phyloP scores from a whole-genome alignment of 768 basidiomycete species.

The Suillus variegatus region DNA sequence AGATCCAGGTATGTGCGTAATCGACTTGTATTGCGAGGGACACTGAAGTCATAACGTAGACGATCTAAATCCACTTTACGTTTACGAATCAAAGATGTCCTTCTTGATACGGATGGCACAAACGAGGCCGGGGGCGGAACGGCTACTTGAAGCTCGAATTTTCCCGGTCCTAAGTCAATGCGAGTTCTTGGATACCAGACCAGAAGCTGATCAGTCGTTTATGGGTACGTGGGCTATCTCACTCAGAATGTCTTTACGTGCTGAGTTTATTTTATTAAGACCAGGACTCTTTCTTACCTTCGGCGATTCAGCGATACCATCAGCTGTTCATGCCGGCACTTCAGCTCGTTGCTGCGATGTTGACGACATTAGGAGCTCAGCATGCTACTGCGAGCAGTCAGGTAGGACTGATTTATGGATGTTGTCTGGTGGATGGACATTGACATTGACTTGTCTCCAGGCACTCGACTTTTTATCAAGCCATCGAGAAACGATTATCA shows the following conservation, averaged over 20 bases:
- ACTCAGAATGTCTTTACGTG: neutral
- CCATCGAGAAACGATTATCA: constrained; percentile 83
- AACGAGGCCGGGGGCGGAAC: constrained; percentile 81
- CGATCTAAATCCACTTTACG: constrained; percentile 87
- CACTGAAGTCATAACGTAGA: constrained; percentile 46
- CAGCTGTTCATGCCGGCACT: constrained; percentile 86
- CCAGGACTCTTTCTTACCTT: constrained; percentile 83
- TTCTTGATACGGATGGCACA: constrained; percentile 84
- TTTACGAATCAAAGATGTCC: constrained; percentile 95
- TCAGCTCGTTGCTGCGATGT: constrained; percentile 75
- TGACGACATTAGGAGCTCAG: constrained; percentile 73
- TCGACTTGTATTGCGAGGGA: neutral
- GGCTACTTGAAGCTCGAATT: constrained; percentile 75
- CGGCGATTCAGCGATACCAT: constrained; percentile 86
- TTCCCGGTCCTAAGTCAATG: constrained; percentile 77
- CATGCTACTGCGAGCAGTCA: constrained; percentile 71
- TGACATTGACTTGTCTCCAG: constrained; percentile 37
- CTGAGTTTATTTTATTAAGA: constrained; percentile 43
- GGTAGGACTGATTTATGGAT: constrained; percentile 37
- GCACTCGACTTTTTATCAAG: constrained; percentile 78
- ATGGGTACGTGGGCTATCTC: constrained; percentile 53
- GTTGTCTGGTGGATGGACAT: neutral
- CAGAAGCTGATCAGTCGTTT: constrained; percentile 79
- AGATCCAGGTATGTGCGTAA: constrained; percentile 73
- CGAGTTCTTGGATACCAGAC: constrained; percentile 84